Evolutionary conservation across 2,329 filamentous ascomycete species (phyloP), one percentile per base, ranked within the genome.

Genomic region (Penicillium sp.): DNA sequence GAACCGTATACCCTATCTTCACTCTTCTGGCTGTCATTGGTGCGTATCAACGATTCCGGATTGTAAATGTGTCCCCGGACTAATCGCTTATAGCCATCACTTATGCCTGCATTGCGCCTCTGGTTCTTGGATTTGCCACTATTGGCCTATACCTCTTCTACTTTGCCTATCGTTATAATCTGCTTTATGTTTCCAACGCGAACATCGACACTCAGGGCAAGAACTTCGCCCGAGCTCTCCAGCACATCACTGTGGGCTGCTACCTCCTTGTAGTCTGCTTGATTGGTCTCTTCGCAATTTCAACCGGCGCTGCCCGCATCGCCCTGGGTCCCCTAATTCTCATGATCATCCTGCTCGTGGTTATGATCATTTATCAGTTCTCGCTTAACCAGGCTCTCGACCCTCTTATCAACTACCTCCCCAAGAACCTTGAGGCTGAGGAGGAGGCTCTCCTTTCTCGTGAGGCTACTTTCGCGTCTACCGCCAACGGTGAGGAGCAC

Each of bases 151-250:
- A 84, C 23, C 81, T 95, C 47, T 93, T 97, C 78, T 96, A 96
- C 75, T 81, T 94, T 56, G 91, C 93, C 52, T 97, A 92, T 83
- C 87, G 91, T 19, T 97, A 98, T 83, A 96, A 97, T 73, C 79
- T 98, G 59, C 84, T 97, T 54, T 97, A 92, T 76, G 92, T 97
- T 41, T 90, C 89, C 55, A 91, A 96, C 73, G 88, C 91, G 8
- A 81, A 87, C 62, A 89, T 96, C 71, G 93, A 97, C 73, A 96
- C 91, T 44, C 92, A 96, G 72, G 93, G 94, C 17, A 85, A 94
- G 15, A 89, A 92, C 69, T 97, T 97, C 73, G 90, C 92, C 1
- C 90, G 90, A n/a, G 93, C 91, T 1, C 82, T 98, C 56, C 90
- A 96, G 75, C 93, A 97, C 62, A 86, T 96, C 52, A 88, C 94